Evolutionary conservation across 768 basidiomycete species (phyloP).

Genomic region (Agaricus subrufescens): DNA sequence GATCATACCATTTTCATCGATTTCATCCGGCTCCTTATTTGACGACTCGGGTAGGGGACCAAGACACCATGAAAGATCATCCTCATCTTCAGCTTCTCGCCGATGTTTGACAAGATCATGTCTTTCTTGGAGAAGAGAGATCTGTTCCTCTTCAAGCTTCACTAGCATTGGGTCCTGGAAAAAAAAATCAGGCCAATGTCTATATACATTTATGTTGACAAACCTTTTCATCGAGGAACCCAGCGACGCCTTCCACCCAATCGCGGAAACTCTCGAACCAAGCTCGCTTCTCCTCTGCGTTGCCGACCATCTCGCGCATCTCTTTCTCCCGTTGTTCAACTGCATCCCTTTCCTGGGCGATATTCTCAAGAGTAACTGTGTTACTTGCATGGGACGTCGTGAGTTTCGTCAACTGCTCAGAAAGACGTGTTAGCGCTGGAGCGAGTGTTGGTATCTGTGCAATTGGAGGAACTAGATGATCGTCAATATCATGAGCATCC

Average conservation of each 20-base stretch:
- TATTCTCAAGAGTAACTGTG: conserved; percentile 46
- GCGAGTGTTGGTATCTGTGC: conserved; percentile 62
- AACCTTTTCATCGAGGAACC: conserved; percentile 89
- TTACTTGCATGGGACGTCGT: conserved; percentile 66
- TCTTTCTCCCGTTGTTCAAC: conserved; percentile 67
- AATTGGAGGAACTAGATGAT: conserved; percentile 55
- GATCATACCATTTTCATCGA: conserved; percentile 60
- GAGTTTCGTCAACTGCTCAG: conserved; percentile 53
- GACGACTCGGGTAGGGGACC: conserved; percentile 39
- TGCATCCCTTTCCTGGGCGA: conserved; percentile 60
- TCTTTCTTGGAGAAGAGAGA: conserved; percentile 72
- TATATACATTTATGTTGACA: conserved; percentile 12
- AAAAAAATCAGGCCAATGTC: conserved; percentile 1
- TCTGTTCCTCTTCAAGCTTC: conserved; percentile 68
- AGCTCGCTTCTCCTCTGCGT: conserved; percentile 71
- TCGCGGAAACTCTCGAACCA: conserved; percentile 80
- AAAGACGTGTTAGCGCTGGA: conserved; percentile 55
- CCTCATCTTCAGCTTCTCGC: conserved; percentile 71
- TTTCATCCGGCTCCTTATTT: conserved; percentile 27
- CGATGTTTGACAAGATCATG: conserved; percentile 62
- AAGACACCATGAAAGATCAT: conserved; percentile 71
- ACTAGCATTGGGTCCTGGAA: conserved; percentile 75
- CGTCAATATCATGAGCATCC: conserved; percentile 8
- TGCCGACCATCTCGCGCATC: conserved; percentile 68
- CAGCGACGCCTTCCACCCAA: conserved; percentile 78